Evolutionary conservation across 2,329 filamentous ascomycete species (phyloP).

Genomic region (Penicillium sp.): DNA sequence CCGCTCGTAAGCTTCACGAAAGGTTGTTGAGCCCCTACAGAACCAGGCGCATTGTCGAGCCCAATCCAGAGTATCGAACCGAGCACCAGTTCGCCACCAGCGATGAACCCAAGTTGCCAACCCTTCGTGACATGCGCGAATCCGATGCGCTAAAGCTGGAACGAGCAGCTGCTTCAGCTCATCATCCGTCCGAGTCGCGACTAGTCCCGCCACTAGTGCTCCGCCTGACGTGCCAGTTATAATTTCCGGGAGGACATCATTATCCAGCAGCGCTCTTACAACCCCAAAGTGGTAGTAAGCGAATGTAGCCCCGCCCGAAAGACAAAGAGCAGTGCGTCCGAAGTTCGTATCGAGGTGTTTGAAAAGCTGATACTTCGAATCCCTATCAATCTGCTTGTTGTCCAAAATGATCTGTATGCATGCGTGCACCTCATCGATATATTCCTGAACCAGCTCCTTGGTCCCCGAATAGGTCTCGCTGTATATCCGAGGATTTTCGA

Average conservation of each 20-base stretch:
- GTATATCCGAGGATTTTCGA: slow-evolving; percentile 92
- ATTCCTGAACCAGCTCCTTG: slow-evolving; percentile 89
- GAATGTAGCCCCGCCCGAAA: slow-evolving; percentile 91
- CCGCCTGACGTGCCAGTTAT: slow-evolving; percentile 96
- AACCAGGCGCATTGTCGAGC: slow-evolving; percentile 84
- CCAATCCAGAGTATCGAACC: slow-evolving; percentile 94
- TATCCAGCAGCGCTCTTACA: slow-evolving; percentile 82
- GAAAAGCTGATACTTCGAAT: slow-evolving; percentile 78
- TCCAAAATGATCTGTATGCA: slow-evolving; percentile 66
- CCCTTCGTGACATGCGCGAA: slow-evolving; percentile 79
- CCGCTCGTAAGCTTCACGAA: slow-evolving; percentile 88
- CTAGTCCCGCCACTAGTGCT: slow-evolving; percentile 79
- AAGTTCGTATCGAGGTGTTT: slow-evolving; percentile 88
- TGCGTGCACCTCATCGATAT: slow-evolving; percentile 66
- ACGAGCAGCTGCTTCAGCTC: slow-evolving; percentile 83
- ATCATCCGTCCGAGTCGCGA: slow-evolving; percentile 86
- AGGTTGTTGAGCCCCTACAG: slow-evolving; percentile 85
- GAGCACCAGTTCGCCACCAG: slow-evolving; percentile 89
- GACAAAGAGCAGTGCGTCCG: slow-evolving; percentile 84
- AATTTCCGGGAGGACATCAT: slow-evolving; percentile 80
- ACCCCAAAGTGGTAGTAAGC: slow-evolving; percentile 97
- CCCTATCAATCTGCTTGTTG: slow-evolving; percentile 64
- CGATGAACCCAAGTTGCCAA: slow-evolving; percentile 72
- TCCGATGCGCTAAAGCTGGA: slow-evolving; percentile 78
- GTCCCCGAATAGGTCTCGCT: slow-evolving; percentile 97